Evolutionary conservation across 495 filamentous ascomycete species (phyloP).

Genomic region (Chaetomium fimeti): DNA sequence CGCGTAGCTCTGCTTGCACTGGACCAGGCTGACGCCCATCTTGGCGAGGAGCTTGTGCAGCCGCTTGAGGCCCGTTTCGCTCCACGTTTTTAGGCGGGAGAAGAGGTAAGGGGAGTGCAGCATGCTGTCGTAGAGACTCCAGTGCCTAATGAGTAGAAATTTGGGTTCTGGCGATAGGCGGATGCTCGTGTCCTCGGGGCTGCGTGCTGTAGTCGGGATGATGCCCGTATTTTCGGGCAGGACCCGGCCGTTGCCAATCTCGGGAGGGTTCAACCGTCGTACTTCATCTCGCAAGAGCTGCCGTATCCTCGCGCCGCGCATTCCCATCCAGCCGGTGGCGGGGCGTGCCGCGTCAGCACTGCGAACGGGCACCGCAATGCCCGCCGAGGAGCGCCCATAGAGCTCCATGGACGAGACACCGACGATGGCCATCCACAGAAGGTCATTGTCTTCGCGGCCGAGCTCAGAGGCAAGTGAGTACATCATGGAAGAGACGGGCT

Average conservation of each 20-base stretch:
- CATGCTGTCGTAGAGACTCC: slow-evolving; percentile 98
- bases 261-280: slow-evolving; percentile 84
- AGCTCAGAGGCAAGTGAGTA: slow-evolving; percentile 94
- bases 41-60: slow-evolving; percentile 96
- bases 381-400: slow-evolving; percentile 79
- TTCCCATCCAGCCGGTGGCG: slow-evolving; percentile 70
- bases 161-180: slow-evolving; percentile 90
- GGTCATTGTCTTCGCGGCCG: slow-evolving; percentile 92
- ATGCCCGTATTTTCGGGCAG: slow-evolving; percentile 63
- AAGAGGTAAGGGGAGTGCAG: slow-evolving; percentile 95
- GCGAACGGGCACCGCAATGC: slow-evolving; percentile 69
- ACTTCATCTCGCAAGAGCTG: slow-evolving; percentile 90
- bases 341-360: slow-evolving; percentile 54
- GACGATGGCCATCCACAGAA: slow-evolving; percentile 92
- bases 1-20: slow-evolving; percentile 92
- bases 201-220: slow-evolving; percentile 83
- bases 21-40: slow-evolving; percentile 91
- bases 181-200: slow-evolving; percentile 88
- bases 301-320: slow-evolving; percentile 79
- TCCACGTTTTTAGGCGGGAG: slow-evolving; percentile 90
- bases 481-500: slow-evolving; percentile 88
- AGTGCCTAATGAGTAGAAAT: slow-evolving; percentile 91
- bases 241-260: slow-evolving; percentile 52
- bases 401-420: slow-evolving; percentile 89
- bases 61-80: slow-evolving; percentile 78